Evolutionary conservation across 148 eudicot species (phyloP).

Genomic region (Fagopyrum homotropicum): DNA sequence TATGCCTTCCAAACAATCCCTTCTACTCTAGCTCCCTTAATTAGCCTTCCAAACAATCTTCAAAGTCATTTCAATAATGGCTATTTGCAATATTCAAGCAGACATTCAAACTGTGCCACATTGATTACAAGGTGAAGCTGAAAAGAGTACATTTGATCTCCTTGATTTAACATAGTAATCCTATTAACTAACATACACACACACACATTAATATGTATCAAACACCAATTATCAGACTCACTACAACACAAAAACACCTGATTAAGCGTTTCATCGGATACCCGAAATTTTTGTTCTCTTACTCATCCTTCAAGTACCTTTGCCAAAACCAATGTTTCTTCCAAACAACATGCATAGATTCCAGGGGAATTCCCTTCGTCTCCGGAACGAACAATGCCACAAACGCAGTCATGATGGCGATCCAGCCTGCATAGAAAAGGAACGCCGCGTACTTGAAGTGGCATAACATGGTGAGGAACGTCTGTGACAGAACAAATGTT

Average conservation of each 20-base stretch:
- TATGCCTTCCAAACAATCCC: too few relatives aligned
- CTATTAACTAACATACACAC: background rate
- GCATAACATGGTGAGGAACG: constrained; percentile 52
- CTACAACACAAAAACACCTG: background rate
- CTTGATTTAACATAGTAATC: too few relatives aligned
- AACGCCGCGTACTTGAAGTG: constrained; percentile 50
- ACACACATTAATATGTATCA: background rate
- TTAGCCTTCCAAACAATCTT: too few relatives aligned
- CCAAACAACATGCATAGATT: constrained; percentile 50
- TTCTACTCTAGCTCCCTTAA: too few relatives aligned
- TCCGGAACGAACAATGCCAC: constrained; percentile 50
- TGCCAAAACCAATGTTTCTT: constrained; percentile 62
- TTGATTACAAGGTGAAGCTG: too few relatives aligned
- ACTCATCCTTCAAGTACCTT: constrained; percentile 19
- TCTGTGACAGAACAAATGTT: constrained; percentile 52
- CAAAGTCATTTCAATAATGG: too few relatives aligned
- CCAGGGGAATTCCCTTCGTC: constrained; percentile 48
- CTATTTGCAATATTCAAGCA: too few relatives aligned
- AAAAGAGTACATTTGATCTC: too few relatives aligned
- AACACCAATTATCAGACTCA: background rate
- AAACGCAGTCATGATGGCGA: constrained; percentile 39
- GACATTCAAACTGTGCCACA: too few relatives aligned
- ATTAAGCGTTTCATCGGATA: background rate
- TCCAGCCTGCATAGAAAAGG: constrained; percentile 53
- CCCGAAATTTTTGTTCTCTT: background rate